These are phyloP conservation scores for Boletus albobrunnescens DNA, from an alignment of 1,284 basidiomycete species.

Conservation along the genomic window DNA sequence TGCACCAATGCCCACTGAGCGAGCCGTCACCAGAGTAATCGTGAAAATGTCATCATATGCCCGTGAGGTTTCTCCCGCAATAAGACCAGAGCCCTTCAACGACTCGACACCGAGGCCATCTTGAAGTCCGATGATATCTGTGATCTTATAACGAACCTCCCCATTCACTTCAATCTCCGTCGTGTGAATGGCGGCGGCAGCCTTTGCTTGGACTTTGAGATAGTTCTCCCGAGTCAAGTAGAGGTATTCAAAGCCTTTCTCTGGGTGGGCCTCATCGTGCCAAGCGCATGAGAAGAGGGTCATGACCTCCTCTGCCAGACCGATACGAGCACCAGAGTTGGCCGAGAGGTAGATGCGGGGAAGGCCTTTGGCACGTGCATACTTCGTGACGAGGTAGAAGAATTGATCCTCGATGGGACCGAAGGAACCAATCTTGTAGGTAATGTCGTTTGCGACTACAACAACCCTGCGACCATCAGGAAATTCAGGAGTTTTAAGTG, in stretches of 20 bases:
- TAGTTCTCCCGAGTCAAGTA: constrained; percentile 89
- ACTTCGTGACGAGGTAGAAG: constrained; percentile 93
- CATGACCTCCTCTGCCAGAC: constrained; percentile 91
- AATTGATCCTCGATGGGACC: constrained; percentile 94
- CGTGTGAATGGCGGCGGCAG: constrained; percentile 74
- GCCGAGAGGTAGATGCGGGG: constrained; percentile 97
- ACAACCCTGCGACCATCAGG: constrained; percentile 85
- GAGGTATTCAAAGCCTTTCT: constrained; percentile 96
- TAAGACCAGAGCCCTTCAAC: constrained; percentile 93
- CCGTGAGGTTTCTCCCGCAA: constrained; percentile 97
- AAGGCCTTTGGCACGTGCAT: constrained; percentile 83
- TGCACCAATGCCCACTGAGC: constrained; percentile 98
- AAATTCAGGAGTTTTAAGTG: constrained; percentile 90
- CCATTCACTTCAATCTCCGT: constrained; percentile 84
- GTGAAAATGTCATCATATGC: constrained; percentile 99
- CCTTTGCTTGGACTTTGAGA: constrained; percentile 81
- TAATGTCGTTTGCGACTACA: constrained; percentile 97
- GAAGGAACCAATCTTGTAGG: constrained; percentile 97
- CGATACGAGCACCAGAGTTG: constrained; percentile 97
- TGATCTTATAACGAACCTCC: constrained; percentile 89
- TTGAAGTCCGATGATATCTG: constrained; percentile 93
- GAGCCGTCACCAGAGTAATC: constrained; percentile 96
- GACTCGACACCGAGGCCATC: constrained; percentile 99
- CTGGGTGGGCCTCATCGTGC: constrained; percentile 76
- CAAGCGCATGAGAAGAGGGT: constrained; percentile 90